Percentiles rank a stretch among this genome's conserved stretches.
These are phyloP conservation scores for Pachysandra terminalis DNA, from an alignment of 164 flowering plant species.

Conservation along the genomic window DNA sequence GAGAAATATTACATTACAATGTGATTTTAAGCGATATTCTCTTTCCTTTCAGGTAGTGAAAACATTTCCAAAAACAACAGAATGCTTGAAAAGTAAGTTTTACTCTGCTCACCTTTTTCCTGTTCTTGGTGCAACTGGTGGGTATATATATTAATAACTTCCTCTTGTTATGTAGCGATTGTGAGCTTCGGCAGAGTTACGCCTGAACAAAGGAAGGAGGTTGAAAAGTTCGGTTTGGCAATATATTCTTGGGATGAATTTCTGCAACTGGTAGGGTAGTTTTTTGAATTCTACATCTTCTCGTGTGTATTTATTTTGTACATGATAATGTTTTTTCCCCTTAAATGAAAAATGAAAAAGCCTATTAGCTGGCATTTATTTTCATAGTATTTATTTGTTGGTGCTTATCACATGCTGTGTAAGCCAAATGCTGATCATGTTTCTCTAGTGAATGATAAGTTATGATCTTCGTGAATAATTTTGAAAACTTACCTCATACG, in stretches of 20 bases:
- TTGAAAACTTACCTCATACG: too few relatives aligned
- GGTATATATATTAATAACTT: slow-evolving; percentile 1
- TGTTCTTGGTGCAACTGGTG: not conserved
- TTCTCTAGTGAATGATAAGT: too few relatives aligned
- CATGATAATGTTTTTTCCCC: too few relatives aligned
- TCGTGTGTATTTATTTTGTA: too few relatives aligned
- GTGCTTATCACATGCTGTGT: too few relatives aligned
- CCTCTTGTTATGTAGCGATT: slow-evolving; percentile 40
- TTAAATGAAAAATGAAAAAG: too few relatives aligned
- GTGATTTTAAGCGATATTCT: not conserved
- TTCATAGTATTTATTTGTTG: too few relatives aligned
- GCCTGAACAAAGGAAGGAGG: slow-evolving; percentile 54
- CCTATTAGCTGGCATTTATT: too few relatives aligned
- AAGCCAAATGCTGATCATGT: too few relatives aligned
- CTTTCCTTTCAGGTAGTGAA: slow-evolving; percentile 65
- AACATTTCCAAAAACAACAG: slow-evolving; percentile 58
- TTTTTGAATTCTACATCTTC: slow-evolving; percentile 5
- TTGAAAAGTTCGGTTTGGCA: slow-evolving; percentile 53
- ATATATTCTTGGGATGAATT: slow-evolving; percentile 88
- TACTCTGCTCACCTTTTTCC: slow-evolving; percentile 3
- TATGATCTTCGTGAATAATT: too few relatives aligned
- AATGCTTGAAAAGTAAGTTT: slow-evolving; percentile 73
- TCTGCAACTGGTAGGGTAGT: slow-evolving; percentile 56
- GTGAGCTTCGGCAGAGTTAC: slow-evolving; percentile 94
- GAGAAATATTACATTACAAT: not conserved